Conservation (phyloP, 2,329 filamentous ascomycete genomes). For the Cladosporium sp. region DNA sequence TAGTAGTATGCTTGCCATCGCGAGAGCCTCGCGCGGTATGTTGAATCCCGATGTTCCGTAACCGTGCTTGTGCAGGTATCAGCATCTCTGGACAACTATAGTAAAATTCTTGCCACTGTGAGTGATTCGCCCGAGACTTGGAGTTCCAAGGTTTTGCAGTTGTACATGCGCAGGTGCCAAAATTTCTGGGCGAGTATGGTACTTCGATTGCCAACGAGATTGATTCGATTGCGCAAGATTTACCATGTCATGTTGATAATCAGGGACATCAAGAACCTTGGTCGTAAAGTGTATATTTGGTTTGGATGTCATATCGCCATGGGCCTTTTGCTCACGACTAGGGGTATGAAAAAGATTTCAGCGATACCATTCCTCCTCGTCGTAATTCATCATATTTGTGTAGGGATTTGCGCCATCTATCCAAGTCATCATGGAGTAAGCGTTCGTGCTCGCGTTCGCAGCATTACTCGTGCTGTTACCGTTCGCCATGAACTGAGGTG, state of each 20-base stretch:
- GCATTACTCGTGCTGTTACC: neutral
- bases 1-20: neutral
- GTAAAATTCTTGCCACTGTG: neutral
- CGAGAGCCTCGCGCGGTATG: neutral
- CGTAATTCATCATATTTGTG: slow-evolving; percentile 30
- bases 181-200: neutral
- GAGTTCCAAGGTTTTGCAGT: no score
- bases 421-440: slow-evolving; percentile 21
- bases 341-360: no score
- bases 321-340: no score
- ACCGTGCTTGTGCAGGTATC: neutral
- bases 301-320: no score
- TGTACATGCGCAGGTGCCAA: neutral
- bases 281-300: no score
- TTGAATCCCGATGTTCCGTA: no score
- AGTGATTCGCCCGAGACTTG: neutral
- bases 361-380: slow-evolving; percentile 41
- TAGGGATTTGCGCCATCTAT: slow-evolving; percentile 26
- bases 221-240: no score
- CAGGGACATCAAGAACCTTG: no score
- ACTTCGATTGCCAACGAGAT: no score
- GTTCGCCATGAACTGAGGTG: neutral
- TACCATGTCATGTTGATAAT: no score
- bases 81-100: neutral
- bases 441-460: slow-evolving; percentile 5